Base-by-base conservation (phyloP, 2,329 filamentous ascomycete species). In the Colletotrichum falcatum region DNA sequence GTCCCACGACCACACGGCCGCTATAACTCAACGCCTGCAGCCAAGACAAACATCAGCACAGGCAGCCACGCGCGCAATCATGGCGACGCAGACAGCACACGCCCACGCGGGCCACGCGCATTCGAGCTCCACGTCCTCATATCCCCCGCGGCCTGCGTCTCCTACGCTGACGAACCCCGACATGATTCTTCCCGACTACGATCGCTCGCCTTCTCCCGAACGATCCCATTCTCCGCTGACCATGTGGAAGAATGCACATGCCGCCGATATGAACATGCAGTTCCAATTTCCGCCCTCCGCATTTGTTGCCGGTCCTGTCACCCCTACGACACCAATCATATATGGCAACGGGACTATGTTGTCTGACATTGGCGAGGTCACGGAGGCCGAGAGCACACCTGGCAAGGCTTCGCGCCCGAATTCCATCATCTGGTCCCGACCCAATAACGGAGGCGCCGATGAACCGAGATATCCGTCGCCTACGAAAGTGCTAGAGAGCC, bases 141-240 rank as follows among this genome's bases (percentile, higher is more conserved):
- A 87, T 74, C 80, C 83, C 23, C 78, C 85, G 54, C 81, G 85
- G 68, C 90, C 92, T 73, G 90, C 89, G 16, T 97, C 94, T 70
- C 95, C 95, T 56, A 97, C 95, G 2, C 84, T 98, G 76, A 97
- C 94, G 66, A 97, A 97, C 80, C 94, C 94, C 62, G 95, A 97
- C 79, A 95, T 97, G 94, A 97, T 98, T 76, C 84, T 98, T 62
- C 95, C 95, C 71, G 90, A 92, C 78, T 90, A 91, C 77, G 88
- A 90, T 74, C 74, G 84, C 79, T 79, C 84, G 79, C 81, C 87
- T 77, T 84, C 86, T 78, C 83, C 86, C 77, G 81, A 88, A 79
- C 81, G 82, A 77, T 82, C 86, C 68, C 85, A 86, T 71, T 84
- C 86, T 76, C 82, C 84, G 37, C 76, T 88, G n/a, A 81, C 80